Evolutionary conservation across 2,329 filamentous ascomycete species (phyloP), one percentile per base, ranked within the genome.

Genomic region (Apiospora koreana): DNA sequence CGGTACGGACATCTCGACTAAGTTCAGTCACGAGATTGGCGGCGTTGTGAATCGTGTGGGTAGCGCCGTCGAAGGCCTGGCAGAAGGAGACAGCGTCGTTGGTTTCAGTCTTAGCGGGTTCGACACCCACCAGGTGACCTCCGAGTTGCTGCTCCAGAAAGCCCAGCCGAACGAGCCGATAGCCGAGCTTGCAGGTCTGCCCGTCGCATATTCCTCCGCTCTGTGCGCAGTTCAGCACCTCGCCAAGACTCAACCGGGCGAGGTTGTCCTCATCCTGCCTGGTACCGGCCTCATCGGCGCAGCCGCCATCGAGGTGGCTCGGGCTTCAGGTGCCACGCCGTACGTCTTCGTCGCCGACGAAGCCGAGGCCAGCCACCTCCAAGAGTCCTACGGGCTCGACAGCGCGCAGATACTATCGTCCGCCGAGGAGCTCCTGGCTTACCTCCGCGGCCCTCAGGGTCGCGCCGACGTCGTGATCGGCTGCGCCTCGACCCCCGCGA

Each of bases 81-180:
- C 67, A 31, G 38, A 67, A 7, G 77, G 78, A 25, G 78, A 80
- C 65, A 66, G 70, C 0, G 76, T 80, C 3, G 72, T 76, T 10
- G 75, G 73, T 43, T 68, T 76, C 69, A 67, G 73, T 67, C 48
- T 67, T 1, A 74, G 70, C 67, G 73, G 67, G 16, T 76, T 76
- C 50, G 70, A 70, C n/a, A 78, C 65, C 64, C 73, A 69, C 70
- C 72, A 75, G 71, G 43, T 71, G 18, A 70, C 75, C 7, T 72
- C 70, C 0, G 70, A 67, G 0, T 25, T 28, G 41, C 67, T 76
- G 68, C 69, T 75, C 6, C 67, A 72, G 25, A 76, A 76, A 68
- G 65, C 75, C 10, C 66, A 70, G 3, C 18, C 21, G 31, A 50
- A 64, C 8, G 73, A 76, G 21, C 67, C 73, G 16, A 68, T 74